These are phyloP conservation scores for Ogataea chonburiensis DNA, from an alignment of 805 yeast species.

Conservation along the genomic window DNA sequence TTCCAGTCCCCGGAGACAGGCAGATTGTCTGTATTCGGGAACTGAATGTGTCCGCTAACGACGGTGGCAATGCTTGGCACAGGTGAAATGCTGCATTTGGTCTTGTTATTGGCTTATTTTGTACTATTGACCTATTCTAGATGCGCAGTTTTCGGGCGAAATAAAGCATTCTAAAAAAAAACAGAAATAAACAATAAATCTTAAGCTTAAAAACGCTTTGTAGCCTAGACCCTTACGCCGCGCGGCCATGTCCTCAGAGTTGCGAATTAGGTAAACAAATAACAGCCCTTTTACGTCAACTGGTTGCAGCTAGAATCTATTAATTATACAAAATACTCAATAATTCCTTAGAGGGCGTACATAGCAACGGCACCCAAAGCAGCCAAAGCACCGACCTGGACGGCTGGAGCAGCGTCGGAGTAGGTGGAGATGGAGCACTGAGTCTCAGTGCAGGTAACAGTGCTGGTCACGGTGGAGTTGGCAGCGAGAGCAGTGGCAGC, in stretches of 20 bases:
- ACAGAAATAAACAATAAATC: too few species aligned
- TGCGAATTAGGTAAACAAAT: too few species aligned
- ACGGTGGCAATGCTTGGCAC: slow-evolving; percentile 1
- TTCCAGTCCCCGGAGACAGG: background rate
- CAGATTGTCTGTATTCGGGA: background rate
- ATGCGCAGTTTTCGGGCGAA: slow-evolving; percentile 14
- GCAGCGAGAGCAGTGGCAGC: slow-evolving; percentile 20
- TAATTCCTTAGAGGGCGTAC: slow-evolving; percentile 26
- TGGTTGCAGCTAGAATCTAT: background rate
- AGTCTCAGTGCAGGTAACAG: slow-evolving; percentile 20
- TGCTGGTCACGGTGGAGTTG: slow-evolving; percentile 19
- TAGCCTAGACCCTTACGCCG: too few species aligned
- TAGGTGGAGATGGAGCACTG: slow-evolving; percentile 23
- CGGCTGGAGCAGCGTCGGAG: slow-evolving; percentile 24
- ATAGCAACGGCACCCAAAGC: slow-evolving; percentile 31
- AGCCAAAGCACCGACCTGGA: slow-evolving; percentile 28
- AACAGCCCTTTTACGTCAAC: too few species aligned
- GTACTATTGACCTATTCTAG: too few species aligned
- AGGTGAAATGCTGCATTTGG: background rate
- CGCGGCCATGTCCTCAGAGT: too few species aligned
- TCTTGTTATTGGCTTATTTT: slow-evolving; percentile 4
- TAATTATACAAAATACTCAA: background rate
- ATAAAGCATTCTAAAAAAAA: background rate
- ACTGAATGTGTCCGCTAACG: background rate
- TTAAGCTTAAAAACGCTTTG: too few species aligned